Conservation (phyloP, 176 grass and related monocot species). For the Musa acuminata region DNA sequence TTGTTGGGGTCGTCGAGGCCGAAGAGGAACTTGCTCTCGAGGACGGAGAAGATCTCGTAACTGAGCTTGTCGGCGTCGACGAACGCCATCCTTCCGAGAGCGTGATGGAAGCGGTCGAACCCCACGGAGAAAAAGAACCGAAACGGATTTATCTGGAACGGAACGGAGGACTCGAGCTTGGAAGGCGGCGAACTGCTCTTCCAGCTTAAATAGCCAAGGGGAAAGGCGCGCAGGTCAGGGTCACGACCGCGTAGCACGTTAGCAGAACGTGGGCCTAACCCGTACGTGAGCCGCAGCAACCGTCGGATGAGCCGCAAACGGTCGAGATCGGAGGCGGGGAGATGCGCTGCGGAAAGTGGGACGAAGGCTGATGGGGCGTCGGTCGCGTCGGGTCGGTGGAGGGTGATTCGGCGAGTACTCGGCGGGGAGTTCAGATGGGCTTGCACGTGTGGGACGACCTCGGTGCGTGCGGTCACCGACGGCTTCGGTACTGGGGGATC, state of each 20-base stretch:
- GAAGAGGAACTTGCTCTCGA: constrained; percentile 94
- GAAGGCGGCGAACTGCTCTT: too few relatives aligned
- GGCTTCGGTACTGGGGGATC: background rate
- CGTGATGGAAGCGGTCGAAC: too few relatives aligned
- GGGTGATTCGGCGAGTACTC: too few relatives aligned
- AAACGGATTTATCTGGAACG: too few relatives aligned
- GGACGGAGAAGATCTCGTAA: constrained; percentile 95
- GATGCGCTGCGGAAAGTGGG: background rate
- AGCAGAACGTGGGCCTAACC: background rate
- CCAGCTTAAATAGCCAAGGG: too few relatives aligned
- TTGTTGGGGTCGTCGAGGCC: constrained; percentile 70
- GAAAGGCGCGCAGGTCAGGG: too few relatives aligned
- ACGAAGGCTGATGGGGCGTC: background rate
- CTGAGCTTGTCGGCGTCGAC: constrained; percentile 81
- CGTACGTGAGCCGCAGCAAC: background rate
- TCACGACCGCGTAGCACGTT: background rate
- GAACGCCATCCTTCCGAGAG: too few relatives aligned
- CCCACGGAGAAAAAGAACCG: too few relatives aligned
- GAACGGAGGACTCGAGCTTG: too few relatives aligned
- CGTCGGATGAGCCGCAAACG: constrained; percentile 1
- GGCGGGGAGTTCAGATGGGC: background rate
- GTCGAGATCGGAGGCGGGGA: background rate
- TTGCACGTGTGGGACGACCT: background rate
- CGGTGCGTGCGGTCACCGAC: background rate
- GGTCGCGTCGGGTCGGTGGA: background rate